Conservation (phyloP, 352 stramenopile genomes). For the Blastocystis sp. region DNA sequence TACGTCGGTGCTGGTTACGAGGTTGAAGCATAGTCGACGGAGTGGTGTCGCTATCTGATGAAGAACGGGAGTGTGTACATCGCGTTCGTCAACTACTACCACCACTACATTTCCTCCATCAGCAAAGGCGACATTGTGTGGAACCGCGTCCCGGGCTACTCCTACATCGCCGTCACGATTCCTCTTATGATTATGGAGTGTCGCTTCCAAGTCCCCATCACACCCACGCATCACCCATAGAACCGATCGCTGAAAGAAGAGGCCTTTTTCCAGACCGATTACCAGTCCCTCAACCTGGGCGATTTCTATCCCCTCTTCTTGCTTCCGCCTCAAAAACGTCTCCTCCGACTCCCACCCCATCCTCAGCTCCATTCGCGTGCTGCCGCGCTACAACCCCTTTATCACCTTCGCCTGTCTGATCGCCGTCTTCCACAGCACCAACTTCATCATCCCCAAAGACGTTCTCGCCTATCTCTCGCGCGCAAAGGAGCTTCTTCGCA, state of each 20-base stretch:
- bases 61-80: slow-evolving; percentile 58
- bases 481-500: slow-evolving; percentile 29
- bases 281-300: slow-evolving; percentile 22
- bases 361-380: slow-evolving; percentile 33
- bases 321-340: slow-evolving; percentile 47
- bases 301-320: background rate
- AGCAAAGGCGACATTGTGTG: slow-evolving; percentile 33
- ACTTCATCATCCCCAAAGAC: slow-evolving; percentile 37
- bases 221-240: background rate
- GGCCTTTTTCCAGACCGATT: slow-evolving; percentile 32
- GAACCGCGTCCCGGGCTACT: slow-evolving; percentile 47
- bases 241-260: slow-evolving; percentile 62
- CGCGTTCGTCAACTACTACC: slow-evolving; percentile 59
- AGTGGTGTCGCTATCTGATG: slow-evolving; percentile 34
- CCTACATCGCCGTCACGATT: slow-evolving; percentile 22
- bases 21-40: background rate
- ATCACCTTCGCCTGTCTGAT: slow-evolving; percentile 44
- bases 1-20: background rate
- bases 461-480: slow-evolving; percentile 32
- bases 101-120: slow-evolving; percentile 34
- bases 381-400: slow-evolving; percentile 27
- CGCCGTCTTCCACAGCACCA: slow-evolving; percentile 44
- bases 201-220: background rate
- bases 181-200: slow-evolving; percentile 64
- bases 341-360: slow-evolving; percentile 61